Evolutionary conservation across 768 basidiomycete genomes (phyloP), one percentile per base, ranked within the genome.

Genomic region (Peribolospora baueri): DNA sequence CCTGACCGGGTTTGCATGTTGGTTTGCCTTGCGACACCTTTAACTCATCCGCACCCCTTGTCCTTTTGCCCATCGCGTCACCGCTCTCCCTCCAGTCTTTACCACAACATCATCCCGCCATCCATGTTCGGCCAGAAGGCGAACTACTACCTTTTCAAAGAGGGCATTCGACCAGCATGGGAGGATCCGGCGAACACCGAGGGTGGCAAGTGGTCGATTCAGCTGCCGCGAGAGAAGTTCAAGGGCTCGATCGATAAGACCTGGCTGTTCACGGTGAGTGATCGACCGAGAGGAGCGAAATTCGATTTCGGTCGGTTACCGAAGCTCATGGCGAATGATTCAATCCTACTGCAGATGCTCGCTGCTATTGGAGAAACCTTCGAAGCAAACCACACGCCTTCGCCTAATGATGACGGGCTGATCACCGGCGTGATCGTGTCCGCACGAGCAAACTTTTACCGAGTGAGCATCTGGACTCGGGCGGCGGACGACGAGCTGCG

Each of bases 111-210:
- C 64, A 80, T 98, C 50, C 84, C 87, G 37, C 93, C 93, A 11
- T 91, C 87, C 14, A 77, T 79, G 64, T 72, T 97, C 59, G 85
- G 87, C 45, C 80, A 80, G 68, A 95, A 93, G 71, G 86, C 88
- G n/a, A 97, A 97, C 66, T 98, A 98, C 69, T 98, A 97, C 71
- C 73, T 98, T 60, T 97, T 98, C 79, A 95, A 93, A 75, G 85
- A 80, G 53, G 50, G 76, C 69, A 52, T 61, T 57, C 55, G 59
- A 42, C 64, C 60, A 10, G 61, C 61, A 37, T 61, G 64, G 61
- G 59, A 64, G 56, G 60, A 62, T 62, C 81, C 85, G 50, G 87
- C 87, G 14, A 98, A 98, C 71, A 88, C 88, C 68, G 74, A 82
- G 60, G 93, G 93, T 53, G 93, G 93, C 51, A 98, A 98, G 72